These are phyloP conservation scores for Mesotaenium endlicherianum DNA, from an alignment of 139 green algal genomes.

Conservation along the genomic window DNA sequence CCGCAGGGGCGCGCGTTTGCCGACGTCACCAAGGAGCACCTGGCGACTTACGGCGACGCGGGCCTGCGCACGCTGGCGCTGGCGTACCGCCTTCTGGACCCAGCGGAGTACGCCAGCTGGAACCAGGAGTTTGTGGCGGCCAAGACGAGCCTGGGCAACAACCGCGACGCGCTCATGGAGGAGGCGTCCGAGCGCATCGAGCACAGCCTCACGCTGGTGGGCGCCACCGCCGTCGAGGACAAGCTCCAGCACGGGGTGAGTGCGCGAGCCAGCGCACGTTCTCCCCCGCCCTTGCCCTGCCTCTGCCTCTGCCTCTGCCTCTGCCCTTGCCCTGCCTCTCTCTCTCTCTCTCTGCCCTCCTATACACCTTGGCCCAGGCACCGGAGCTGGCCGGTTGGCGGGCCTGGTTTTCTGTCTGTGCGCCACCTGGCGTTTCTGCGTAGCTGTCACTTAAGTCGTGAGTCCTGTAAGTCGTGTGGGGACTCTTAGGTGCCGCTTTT, in stretches of 20 bases:
- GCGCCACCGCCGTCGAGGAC: constrained; percentile 96
- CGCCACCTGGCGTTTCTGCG: too few relatives aligned
- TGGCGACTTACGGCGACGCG: constrained; percentile 72
- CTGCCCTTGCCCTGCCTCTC: background rate
- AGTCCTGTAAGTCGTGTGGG: too few relatives aligned
- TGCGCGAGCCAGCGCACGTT: background rate
- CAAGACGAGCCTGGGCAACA: constrained; percentile 25
- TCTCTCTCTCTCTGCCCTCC: too few relatives aligned
- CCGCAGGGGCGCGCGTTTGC: constrained; percentile 27
- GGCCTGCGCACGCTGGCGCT: constrained; percentile 83
- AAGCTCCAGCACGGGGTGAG: constrained; percentile 94
- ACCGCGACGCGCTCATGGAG: constrained; percentile 64
- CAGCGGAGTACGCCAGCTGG: constrained; percentile 50
- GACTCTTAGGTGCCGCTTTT: too few relatives aligned
- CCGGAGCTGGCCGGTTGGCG: too few relatives aligned
- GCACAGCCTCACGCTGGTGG: constrained; percentile 68
- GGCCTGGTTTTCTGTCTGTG: too few relatives aligned
- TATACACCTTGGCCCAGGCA: too few relatives aligned
- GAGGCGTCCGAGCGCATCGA: constrained; percentile 58
- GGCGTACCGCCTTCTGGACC: constrained; percentile 37
- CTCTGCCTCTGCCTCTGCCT: background rate
- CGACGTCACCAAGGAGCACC: constrained; percentile 38
- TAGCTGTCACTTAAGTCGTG: too few relatives aligned
- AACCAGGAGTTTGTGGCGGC: background rate
- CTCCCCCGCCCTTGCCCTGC: background rate